Base-by-base conservation (phyloP, 495 filamentous ascomycete genomes). In the Bacidia rubella region DNA sequence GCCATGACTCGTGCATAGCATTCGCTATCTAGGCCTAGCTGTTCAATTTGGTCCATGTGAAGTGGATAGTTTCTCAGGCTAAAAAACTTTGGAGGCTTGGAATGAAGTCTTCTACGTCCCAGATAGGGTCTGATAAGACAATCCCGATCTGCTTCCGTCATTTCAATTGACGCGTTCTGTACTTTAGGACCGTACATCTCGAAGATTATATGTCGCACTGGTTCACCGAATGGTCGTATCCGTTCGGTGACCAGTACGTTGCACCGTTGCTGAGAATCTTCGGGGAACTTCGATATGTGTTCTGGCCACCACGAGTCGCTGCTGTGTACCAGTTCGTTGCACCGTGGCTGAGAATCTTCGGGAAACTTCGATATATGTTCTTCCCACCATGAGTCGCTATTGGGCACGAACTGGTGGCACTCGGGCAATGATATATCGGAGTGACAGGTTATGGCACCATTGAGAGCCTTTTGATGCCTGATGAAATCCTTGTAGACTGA, bases 51-150 rank as follows among this genome's bases (percentile, higher is more conserved):
- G 49, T 76, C 66, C 1, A 70, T 38, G 54, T 76, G 70, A 0
- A 78, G 65, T 0, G 69, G 73, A 51, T 61, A 74, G 55, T 77
- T 76, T 2, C 68, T 63, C 11, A 77, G 57, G 20, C 58, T 68
- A 51, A 74, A 70, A 29, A 61, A 62, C 21, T 49, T 53, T 17
- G 52, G 47, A 17, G 42, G 48, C 3, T 27, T 17, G 19, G 45
- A 40, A 47, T 47, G 17, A 29, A 38, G 40, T 20, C 59, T 59
- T 43, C 65, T 60, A 40, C 70, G 60, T 41, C 75, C 71, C 0
- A 74, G 59, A 45, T 74, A 76, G 0, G 66, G 68, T 5, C 73
- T 60, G 7, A 75, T 60, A 1, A 77, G 54, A 45, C 68, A 76
- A 46, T 74, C 68, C 47, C 63, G 50, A 56, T 73, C 66, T 12